Conservation (phyloP, 352 stramenopile genomes). For the Globisporangium sylvaticum region DNA sequence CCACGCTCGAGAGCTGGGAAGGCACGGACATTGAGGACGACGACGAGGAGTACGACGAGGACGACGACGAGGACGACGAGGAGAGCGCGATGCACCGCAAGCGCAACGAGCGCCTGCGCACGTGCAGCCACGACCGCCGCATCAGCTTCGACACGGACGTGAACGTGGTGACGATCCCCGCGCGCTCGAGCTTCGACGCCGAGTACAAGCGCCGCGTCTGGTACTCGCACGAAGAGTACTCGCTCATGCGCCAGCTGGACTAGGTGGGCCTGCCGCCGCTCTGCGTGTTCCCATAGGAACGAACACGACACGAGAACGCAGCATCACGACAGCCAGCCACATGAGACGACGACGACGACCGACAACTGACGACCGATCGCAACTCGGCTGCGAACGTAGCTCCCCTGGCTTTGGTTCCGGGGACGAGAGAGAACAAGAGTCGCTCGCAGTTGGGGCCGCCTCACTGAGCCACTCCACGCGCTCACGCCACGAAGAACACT, state of each 20-base stretch:
- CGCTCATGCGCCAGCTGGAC: constrained; percentile 40
- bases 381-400: constrained; percentile 6
- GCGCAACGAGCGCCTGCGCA: constrained; percentile 42
- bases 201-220: constrained; percentile 76
- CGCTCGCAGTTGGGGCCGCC: constrained; percentile 8
- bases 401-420: background rate
- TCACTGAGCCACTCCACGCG: constrained; percentile 2
- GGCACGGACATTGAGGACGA: constrained; percentile 50
- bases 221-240: constrained; percentile 71
- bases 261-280: background rate
- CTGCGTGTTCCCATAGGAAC: constrained; percentile 3
- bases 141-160: constrained; percentile 79
- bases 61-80: constrained; percentile 46
- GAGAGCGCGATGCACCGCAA: background rate
- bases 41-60: constrained; percentile 47
- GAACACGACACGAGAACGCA: background rate
- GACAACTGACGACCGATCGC: constrained; percentile 6
- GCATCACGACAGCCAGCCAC: background rate
- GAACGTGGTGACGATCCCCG: constrained; percentile 67
- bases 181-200: constrained; percentile 65
- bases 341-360: background rate
- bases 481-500: too few relatives aligned
- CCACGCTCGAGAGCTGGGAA: constrained; percentile 54
- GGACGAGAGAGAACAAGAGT: background rate
- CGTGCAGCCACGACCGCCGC: constrained; percentile 64